Percentiles rank a stretch among this genome's conserved stretches.
Evolutionary conservation across 257 asterid species (phyloP).

Genomic region (Coffea eugenioides): DNA sequence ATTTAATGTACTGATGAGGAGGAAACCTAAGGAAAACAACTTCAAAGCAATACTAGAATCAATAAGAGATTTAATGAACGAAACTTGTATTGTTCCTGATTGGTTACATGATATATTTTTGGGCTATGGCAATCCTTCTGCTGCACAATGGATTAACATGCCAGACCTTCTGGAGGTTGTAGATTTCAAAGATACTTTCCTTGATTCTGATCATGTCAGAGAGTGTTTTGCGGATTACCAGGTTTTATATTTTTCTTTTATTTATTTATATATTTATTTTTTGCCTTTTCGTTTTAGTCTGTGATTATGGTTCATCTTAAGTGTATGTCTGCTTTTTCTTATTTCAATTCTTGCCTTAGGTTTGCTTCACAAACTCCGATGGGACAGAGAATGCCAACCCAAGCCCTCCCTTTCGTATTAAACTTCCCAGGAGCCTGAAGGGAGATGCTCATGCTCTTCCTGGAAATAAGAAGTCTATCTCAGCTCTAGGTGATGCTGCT

Average conservation of each 20-base stretch:
- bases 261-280: not conserved
- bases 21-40: constrained; percentile 98
- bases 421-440: constrained; percentile 59
- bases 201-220: constrained; percentile 81
- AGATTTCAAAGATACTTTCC: constrained; percentile 93
- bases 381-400: constrained; percentile 67
- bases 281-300: constrained; percentile 1
- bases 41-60: constrained; percentile 98
- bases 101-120: constrained; percentile 97
- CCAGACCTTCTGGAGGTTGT: constrained; percentile 82
- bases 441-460: constrained; percentile 62
- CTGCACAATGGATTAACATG: constrained; percentile 95
- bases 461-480: constrained; percentile 48
- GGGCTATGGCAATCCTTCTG: constrained; percentile 98
- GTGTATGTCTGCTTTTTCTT: not conserved
- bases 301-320: not conserved
- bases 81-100: constrained; percentile 96
- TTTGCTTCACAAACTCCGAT: constrained; percentile 68
- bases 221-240: constrained; percentile 83
- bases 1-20: constrained; percentile 89
- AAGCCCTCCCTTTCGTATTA: constrained; percentile 68
- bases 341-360: constrained; percentile 41
- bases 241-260: constrained; percentile 34
- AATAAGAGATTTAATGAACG: constrained; percentile 97
- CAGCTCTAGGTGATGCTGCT: constrained; percentile 35